phyloP scores from a whole-genome alignment of 106 monocot species.

The Phalaenopsis aphrodite region DNA sequence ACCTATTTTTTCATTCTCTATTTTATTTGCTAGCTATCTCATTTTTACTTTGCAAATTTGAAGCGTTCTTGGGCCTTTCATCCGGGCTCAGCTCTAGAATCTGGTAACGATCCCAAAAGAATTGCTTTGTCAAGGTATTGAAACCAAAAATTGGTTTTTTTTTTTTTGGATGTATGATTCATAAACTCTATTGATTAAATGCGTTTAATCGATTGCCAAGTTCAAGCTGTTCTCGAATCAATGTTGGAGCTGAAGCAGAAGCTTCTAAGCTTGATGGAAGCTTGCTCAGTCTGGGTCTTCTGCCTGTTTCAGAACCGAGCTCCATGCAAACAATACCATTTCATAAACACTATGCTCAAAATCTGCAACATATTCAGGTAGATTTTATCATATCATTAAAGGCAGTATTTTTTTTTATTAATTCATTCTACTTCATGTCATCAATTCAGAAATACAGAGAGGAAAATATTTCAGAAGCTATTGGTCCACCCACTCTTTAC shows the following conservation, averaged over 20 bases:
- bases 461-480: not conserved
- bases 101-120: not conserved
- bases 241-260: constrained; percentile 4
- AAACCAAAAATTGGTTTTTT: not conserved
- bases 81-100: constrained; percentile 6
- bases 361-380: not conserved
- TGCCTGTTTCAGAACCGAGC: not conserved
- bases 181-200: not conserved
- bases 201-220: not conserved
- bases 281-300: constrained; percentile 22
- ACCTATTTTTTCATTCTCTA: not conserved
- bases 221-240: not conserved
- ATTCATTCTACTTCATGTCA: not conserved
- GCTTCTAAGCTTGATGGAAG: constrained; percentile 16
- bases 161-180: not conserved
- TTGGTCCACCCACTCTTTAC: not conserved
- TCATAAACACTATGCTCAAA: not conserved
- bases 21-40: not conserved
- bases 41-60: constrained; percentile 23
- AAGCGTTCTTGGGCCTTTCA: constrained; percentile 30
- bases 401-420: not conserved
- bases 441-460: not conserved
- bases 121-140: not conserved
- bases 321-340: not conserved
- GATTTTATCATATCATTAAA: not conserved